Base-by-base conservation (phyloP, 1,139 yeast species). In the Yamadazyma trypodendri region DNA sequence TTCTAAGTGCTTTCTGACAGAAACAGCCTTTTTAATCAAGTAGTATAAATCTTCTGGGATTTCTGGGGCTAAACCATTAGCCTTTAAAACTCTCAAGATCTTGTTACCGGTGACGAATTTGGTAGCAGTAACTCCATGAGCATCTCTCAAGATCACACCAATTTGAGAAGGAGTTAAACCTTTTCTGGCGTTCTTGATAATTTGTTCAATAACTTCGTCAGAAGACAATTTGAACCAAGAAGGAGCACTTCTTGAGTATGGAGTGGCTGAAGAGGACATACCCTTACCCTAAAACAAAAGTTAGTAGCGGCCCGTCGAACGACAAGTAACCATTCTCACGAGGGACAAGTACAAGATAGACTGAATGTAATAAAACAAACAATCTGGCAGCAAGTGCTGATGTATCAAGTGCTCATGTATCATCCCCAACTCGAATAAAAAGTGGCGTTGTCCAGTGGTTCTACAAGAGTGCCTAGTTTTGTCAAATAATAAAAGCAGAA, bases 61-160 rank as follows among this genome's bases (percentile, higher is more conserved):
- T 78, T 92, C 98, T 74, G 99, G 97, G 67, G 97, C 98, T 70
- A 94, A 84, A 86, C 98, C 99, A 81, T 89, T 88, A 54, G 97
- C 85, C 79, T 90, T 94, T 74, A 92, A 84, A 80, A 92, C 89
- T 85, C 99, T 90, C 75, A 92, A 84, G 68, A 92, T 84, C 88
- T 94, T 94, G 96, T 90, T 90, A 83, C 97, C 97, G 60, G 98
- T 92, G 76, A 88, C 89, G 68, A 90, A 84, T 79, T 84, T 89
- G 63, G 96, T 77, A 78, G 90, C 97, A 69, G 97, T 84, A 63
- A 92, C 97, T 77, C 98, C 98, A 80, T 94, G 98, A 63, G 97
- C 95, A 78, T 92, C 99, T 84, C 99, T 90, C 74, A 92, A 88
- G 66, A 89, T 76, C 66, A 92, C 98, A 86, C 99, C 98, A 59